Conservation (phyloP, 768 basidiomycete genomes). For the Termitomyces sp. region DNA sequence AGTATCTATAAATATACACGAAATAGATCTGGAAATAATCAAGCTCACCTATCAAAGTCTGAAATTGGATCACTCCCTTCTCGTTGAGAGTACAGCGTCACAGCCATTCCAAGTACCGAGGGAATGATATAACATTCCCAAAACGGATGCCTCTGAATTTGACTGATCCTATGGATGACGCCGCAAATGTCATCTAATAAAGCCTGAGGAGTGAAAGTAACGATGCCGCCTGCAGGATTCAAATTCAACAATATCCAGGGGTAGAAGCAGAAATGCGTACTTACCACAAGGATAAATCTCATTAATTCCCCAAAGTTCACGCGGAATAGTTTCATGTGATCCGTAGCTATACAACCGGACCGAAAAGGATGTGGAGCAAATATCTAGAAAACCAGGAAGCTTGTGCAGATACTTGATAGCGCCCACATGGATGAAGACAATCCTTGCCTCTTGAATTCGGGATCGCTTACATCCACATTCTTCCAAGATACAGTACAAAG, state of each 20-base stretch:
- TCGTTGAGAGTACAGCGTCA: slow-evolving; percentile 27
- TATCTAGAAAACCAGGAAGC: slow-evolving; percentile 44
- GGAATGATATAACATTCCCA: slow-evolving; percentile 71
- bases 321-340: slow-evolving; percentile 46
- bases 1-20: not conserved
- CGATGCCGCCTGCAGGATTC: slow-evolving; percentile 54
- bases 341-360: slow-evolving; percentile 67
- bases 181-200: slow-evolving; percentile 49
- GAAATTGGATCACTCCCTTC: slow-evolving; percentile 34
- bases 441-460: slow-evolving; percentile 30
- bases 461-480: slow-evolving; percentile 36
- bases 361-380: slow-evolving; percentile 37
- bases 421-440: slow-evolving; percentile 65
- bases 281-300: slow-evolving; percentile 64
- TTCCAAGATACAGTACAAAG: slow-evolving; percentile 40
- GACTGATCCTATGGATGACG: slow-evolving; percentile 42
- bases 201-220: slow-evolving; percentile 66
- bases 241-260: not conserved
- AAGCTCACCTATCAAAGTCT: slow-evolving; percentile 34
- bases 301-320: slow-evolving; percentile 49
- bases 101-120: slow-evolving; percentile 53
- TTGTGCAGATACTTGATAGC: slow-evolving; percentile 44
- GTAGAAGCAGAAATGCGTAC: not conserved
- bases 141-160: slow-evolving; percentile 52
- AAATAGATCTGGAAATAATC: not conserved